Evolutionary conservation across 495 filamentous ascomycete species (phyloP), one percentile per base, ranked within the genome.

Genomic region (Talaromyces stipitatus): DNA sequence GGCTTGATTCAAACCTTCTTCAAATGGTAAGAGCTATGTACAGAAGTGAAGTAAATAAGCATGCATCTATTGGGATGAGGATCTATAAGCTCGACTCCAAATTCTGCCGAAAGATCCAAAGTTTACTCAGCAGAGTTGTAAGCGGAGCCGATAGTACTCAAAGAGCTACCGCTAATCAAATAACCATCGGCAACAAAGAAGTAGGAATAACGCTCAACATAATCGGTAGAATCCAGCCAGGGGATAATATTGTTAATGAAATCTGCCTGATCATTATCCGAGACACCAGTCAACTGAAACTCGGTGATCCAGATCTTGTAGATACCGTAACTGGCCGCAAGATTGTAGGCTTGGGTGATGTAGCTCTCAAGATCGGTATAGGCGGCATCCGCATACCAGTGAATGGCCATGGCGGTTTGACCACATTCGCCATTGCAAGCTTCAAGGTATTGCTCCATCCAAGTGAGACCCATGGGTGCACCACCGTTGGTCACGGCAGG

Each of bases 291-390:
- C 22, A 74, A 65, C 4, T 66, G 69, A 65, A 95, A 95, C 74
- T 96, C 91, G 50, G 90, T 91, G 59, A 95, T 72, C 86, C 88
- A 95, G 64, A 95, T 72, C 20, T 82, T 78, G 60, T 76, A 72
- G 60, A 82, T 74, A 47, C 66, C 66, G 66, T 82, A 64, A 18
- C 63, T 54, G n/a, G 43, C 11, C 3, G 73, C 82, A 32, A 74
- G 64, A 2, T 62, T 58, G 64, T 81, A 64, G 24, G 81, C 85
- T 16, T 82, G 41, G 55, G 68, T 58, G 50, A 90, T 66, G 64
- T 88, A 83, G 14, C 66, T 54, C 58, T 84, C 77, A 78, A 92
- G 88, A 3, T 71, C 66, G 8, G 72, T 64, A 16, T 69, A 68
- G 33, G 71, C 65, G 2, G 55, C 57, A 47, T 70, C 58, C 50